Evolutionary conservation across 768 basidiomycete genomes (phyloP).

Genomic region (Rhizopogon vinicolor): DNA sequence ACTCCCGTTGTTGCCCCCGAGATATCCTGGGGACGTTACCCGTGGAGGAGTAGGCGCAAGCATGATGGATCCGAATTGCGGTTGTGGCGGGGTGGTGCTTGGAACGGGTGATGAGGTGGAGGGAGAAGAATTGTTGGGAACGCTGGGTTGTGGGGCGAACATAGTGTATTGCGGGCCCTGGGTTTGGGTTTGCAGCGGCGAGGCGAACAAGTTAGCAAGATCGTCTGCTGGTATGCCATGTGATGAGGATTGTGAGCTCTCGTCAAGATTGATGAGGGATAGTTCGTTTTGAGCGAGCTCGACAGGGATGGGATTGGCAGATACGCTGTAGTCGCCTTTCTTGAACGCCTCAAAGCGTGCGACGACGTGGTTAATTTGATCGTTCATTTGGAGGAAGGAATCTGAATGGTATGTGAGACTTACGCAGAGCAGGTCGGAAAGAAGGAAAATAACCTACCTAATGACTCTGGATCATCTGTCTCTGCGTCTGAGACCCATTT

Average conservation of each 20-base stretch:
- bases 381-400: slow-evolving; percentile 93
- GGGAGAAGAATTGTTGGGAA: slow-evolving; percentile 27
- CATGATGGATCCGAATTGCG: slow-evolving; percentile 36
- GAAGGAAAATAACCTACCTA: slow-evolving; percentile 50
- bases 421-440: neutral
- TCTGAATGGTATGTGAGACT: slow-evolving; percentile 40
- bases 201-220: slow-evolving; percentile 56
- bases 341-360: slow-evolving; percentile 91
- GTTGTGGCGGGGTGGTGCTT: slow-evolving; percentile 10
- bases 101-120: slow-evolving; percentile 13
- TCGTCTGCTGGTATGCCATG: slow-evolving; percentile 41
- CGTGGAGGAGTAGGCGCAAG: slow-evolving; percentile 32
- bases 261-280: slow-evolving; percentile 81
- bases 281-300: slow-evolving; percentile 29
- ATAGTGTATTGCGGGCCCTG: neutral
- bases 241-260: slow-evolving; percentile 25
- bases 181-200: slow-evolving; percentile 4
- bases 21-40: slow-evolving; percentile 19
- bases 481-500: slow-evolving; percentile 97
- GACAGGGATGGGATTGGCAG: slow-evolving; percentile 67
- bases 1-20: slow-evolving; percentile 11
- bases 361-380: slow-evolving; percentile 93
- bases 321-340: slow-evolving; percentile 77
- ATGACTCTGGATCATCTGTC: slow-evolving; percentile 81
- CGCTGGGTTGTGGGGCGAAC: slow-evolving; percentile 10